Evolutionary conservation across 768 basidiomycete genomes (phyloP).

Genomic region (Boletellus ananas): DNA sequence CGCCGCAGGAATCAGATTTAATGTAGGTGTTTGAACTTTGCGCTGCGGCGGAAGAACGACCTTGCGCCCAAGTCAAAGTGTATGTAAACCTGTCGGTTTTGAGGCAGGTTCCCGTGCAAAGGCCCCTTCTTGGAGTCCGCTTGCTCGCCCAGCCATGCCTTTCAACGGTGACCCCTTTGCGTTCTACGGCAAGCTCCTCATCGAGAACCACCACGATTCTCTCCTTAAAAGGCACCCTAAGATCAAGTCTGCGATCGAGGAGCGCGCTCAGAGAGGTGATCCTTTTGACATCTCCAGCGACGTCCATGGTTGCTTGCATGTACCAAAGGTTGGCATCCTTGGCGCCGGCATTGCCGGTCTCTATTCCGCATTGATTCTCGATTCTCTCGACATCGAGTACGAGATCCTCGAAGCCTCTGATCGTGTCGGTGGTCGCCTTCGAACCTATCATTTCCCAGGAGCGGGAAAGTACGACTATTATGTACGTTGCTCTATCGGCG

Average conservation of each 20-base stretch:
- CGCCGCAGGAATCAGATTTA: no score
- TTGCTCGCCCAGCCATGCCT: neutral
- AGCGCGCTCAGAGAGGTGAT: neutral
- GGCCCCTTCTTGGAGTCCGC: no score
- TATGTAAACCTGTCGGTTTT: no score
- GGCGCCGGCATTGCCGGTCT: constrained; percentile 31
- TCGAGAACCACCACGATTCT: constrained; percentile 8
- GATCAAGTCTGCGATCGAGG: neutral
- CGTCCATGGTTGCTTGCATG: neutral
- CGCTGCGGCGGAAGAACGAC: no score
- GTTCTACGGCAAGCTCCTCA: constrained; percentile 11
- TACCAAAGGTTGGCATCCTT: constrained; percentile 17
- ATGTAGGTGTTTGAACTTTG: no score
- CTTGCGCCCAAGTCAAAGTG: no score
- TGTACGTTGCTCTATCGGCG: constrained; percentile 18
- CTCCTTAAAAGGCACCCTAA: constrained; percentile 5
- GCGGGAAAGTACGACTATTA: constrained; percentile 36
- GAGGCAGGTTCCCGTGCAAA: no score
- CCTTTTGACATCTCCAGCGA: neutral
- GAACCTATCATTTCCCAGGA: constrained; percentile 39
- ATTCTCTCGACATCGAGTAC: constrained; percentile 39
- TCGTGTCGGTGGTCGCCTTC: constrained; percentile 42
- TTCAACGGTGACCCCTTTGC: constrained; percentile 16
- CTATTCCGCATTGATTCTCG: constrained; percentile 44
- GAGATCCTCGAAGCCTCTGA: constrained; percentile 43